Evolutionary conservation across 768 basidiomycete species (phyloP).

Genomic region (Mycena leptocephala): DNA sequence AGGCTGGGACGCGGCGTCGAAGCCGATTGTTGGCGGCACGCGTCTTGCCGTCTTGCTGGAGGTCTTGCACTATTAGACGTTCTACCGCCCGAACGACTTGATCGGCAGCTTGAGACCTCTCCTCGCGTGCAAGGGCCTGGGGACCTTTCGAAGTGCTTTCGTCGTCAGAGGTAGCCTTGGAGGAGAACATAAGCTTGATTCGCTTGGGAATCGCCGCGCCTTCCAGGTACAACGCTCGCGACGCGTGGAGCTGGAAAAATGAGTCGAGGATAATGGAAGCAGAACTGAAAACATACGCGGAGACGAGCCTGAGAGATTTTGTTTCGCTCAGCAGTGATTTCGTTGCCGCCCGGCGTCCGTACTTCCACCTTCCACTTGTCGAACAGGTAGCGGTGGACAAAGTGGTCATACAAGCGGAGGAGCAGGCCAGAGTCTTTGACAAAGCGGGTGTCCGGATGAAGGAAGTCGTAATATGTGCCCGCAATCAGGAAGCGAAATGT

Average conservation of each 20-base stretch:
- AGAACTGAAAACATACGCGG: neutral
- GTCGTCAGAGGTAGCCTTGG: slow-evolving; percentile 27
- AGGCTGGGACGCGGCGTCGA: neutral
- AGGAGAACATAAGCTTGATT: neutral
- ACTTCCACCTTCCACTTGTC: slow-evolving; percentile 17
- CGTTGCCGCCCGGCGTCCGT: slow-evolving; percentile 7
- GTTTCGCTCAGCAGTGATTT: neutral
- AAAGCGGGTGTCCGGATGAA: neutral
- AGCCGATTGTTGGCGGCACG: neutral
- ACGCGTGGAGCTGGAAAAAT: slow-evolving; percentile 3
- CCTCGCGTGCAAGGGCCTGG: neutral
- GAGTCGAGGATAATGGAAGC: neutral
- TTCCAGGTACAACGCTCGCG: neutral
- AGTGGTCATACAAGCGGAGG: slow-evolving; percentile 20
- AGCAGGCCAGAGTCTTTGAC: slow-evolving; percentile 2
- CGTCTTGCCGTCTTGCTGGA: neutral
- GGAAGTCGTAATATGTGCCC: slow-evolving; percentile 7
- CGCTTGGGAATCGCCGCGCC: neutral
- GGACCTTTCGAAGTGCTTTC: neutral
- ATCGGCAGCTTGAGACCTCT: slow-evolving; percentile 15
- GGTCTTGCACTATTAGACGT: neutral
- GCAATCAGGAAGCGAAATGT: slow-evolving; percentile 12
- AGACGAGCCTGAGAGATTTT: neutral
- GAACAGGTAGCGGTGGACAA: slow-evolving; percentile 16
- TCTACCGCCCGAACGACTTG: slow-evolving; percentile 8